Evolutionary conservation across 441 rosid genomes (phyloP).

Genomic region (Dalechampia spathulata): DNA sequence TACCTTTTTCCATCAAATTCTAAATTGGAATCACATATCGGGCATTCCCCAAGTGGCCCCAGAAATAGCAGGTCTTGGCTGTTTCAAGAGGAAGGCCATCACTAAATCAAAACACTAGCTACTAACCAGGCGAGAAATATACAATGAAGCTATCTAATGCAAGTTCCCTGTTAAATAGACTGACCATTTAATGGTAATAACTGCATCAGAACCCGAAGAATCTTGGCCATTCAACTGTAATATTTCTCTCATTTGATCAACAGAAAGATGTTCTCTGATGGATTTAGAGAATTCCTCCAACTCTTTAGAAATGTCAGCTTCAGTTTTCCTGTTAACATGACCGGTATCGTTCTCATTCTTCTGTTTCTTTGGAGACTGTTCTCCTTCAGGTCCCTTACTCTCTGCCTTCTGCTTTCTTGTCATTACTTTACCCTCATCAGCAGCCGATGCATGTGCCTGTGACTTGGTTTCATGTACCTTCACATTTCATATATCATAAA

Average conservation of each 20-base stretch:
- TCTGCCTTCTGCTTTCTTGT: slow-evolving; percentile 79
- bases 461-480: slow-evolving; percentile 81
- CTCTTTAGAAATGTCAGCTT: slow-evolving; percentile 27
- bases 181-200: slow-evolving; percentile 45
- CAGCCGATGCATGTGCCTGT: slow-evolving; percentile 34
- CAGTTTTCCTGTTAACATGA: slow-evolving; percentile 22
- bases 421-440: slow-evolving; percentile 57
- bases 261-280: slow-evolving; percentile 40
- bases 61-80: slow-evolving; percentile 69
- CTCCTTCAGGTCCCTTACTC: slow-evolving; percentile 44
- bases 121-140: background rate
- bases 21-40: slow-evolving; percentile 43
- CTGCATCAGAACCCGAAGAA: slow-evolving; percentile 37
- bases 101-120: background rate
- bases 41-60: slow-evolving; percentile 57
- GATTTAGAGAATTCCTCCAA: slow-evolving; percentile 47
- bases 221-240: slow-evolving; percentile 55
- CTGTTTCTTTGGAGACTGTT: slow-evolving; percentile 53
- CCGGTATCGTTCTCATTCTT: slow-evolving; percentile 32
- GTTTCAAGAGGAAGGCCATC: background rate
- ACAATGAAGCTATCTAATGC: no score
- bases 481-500: background rate
- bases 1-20: slow-evolving; percentile 49
- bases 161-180: no score
- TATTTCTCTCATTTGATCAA: slow-evolving; percentile 53